These are phyloP conservation scores for Kandelia obovata DNA, from an alignment of 345 rosid genomes.

Conservation along the genomic window DNA sequence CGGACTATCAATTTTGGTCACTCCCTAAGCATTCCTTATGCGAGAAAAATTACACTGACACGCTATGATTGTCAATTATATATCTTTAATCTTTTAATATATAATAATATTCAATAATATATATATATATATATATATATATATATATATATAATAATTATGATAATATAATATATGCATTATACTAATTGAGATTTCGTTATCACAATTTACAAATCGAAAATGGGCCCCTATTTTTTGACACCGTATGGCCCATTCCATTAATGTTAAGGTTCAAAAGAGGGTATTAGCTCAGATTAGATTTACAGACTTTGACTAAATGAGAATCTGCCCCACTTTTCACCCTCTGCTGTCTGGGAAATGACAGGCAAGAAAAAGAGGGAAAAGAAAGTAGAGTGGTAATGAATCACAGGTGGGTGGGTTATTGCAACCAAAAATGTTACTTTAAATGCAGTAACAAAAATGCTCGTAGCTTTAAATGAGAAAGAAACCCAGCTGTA, in stretches of 20 bases:
- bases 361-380: background rate
- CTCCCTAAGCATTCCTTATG: no score
- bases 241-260: slow-evolving; percentile 26
- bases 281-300: slow-evolving; percentile 19
- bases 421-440: slow-evolving; percentile 8
- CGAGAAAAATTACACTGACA: no score
- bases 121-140: no score
- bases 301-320: slow-evolving; percentile 22
- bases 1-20: no score
- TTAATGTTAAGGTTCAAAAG: slow-evolving; percentile 15
- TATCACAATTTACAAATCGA: slow-evolving; percentile 10
- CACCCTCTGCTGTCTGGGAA: slow-evolving; percentile 4
- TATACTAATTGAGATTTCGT: background rate
- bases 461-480: slow-evolving; percentile 25
- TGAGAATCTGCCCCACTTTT: slow-evolving; percentile 26
- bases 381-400: background rate
- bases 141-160: no score
- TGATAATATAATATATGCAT: background rate
- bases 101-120: no score
- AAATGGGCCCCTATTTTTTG: slow-evolving; percentile 24
- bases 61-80: no score
- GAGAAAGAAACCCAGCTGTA: slow-evolving; percentile 10
- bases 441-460: slow-evolving; percentile 21
- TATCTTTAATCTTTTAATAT: no score
- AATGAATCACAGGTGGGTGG: background rate